phyloP scores from a whole-genome alignment of 1,284 basidiomycete species.

The Apiotrichum akiyoshidainum region DNA sequence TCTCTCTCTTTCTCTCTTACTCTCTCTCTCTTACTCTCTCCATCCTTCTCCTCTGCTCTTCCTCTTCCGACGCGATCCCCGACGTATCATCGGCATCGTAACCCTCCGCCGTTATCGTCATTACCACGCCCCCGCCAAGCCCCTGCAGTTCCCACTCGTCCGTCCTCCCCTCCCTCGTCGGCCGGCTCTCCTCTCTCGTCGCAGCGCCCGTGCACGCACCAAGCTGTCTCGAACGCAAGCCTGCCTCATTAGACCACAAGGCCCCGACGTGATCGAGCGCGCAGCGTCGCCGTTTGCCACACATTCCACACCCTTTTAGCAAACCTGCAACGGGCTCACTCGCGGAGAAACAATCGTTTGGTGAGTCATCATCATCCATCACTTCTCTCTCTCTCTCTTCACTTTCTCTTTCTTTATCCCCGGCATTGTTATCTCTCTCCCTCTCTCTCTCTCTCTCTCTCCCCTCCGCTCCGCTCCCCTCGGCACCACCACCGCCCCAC shows the following conservation, averaged over 20 bases:
- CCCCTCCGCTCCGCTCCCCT: too few species aligned
- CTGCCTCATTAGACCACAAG: background rate
- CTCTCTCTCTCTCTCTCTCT: background rate
- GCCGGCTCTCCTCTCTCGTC: background rate
- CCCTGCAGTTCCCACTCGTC: background rate
- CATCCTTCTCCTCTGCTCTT: background rate
- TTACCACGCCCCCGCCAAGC: background rate
- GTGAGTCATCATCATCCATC: background rate
- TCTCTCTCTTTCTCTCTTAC: background rate
- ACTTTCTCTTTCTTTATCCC: background rate
- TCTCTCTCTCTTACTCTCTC: background rate
- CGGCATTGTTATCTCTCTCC: too few species aligned
- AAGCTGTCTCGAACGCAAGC: too few species aligned
- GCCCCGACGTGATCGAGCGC: background rate
- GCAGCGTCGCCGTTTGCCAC: background rate
- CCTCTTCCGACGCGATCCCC: background rate
- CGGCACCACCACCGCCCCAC: too few species aligned
- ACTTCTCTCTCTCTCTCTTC: background rate
- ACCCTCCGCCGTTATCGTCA: background rate
- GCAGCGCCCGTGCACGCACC: too few species aligned
- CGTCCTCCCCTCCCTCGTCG: background rate
- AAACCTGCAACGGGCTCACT: background rate
- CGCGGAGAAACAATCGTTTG: background rate
- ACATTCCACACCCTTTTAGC: background rate
- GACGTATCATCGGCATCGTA: background rate